These are phyloP conservation scores for Globisporangium echinulatum DNA, from an alignment of 352 stramenopile species.

Conservation along the genomic window DNA sequence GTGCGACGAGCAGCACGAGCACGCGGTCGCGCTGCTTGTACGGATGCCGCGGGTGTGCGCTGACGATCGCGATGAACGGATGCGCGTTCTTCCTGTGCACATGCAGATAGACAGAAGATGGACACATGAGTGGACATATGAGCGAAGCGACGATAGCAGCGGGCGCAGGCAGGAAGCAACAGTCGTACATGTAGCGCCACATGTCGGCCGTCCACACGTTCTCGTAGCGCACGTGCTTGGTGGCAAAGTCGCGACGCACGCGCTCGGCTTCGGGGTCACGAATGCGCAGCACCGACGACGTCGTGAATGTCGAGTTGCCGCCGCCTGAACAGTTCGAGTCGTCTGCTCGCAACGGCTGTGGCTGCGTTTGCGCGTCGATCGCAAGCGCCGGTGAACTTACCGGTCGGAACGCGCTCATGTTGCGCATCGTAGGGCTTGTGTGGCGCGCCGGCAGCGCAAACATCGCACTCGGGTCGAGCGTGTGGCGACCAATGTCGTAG, in stretches of 20 bases:
- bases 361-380: slow-evolving; percentile 1
- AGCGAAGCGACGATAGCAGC: neutral
- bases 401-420: slow-evolving; percentile 27
- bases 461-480: slow-evolving; percentile 20
- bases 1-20: slow-evolving; percentile 36
- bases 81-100: slow-evolving; percentile 43
- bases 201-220: slow-evolving; percentile 35
- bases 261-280: slow-evolving; percentile 9
- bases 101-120: neutral
- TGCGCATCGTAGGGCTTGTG: slow-evolving; percentile 24
- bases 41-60: slow-evolving; percentile 43
- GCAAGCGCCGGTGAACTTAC: slow-evolving; percentile 10
- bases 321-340: neutral
- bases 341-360: slow-evolving; percentile 1
- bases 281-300: slow-evolving; percentile 12
- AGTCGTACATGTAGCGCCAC: slow-evolving; percentile 54
- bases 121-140: neutral
- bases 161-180: no score
- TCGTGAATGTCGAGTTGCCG: neutral
- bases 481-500: slow-evolving; percentile 17
- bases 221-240: slow-evolving; percentile 40
- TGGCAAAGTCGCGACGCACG: slow-evolving; percentile 37
- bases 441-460: slow-evolving; percentile 8
- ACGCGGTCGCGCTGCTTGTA: slow-evolving; percentile 42
- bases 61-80: slow-evolving; percentile 32